Evolutionary conservation across 805 yeast species (phyloP), one percentile per base, ranked within the genome.

Genomic region (Myxozyma geophila): DNA sequence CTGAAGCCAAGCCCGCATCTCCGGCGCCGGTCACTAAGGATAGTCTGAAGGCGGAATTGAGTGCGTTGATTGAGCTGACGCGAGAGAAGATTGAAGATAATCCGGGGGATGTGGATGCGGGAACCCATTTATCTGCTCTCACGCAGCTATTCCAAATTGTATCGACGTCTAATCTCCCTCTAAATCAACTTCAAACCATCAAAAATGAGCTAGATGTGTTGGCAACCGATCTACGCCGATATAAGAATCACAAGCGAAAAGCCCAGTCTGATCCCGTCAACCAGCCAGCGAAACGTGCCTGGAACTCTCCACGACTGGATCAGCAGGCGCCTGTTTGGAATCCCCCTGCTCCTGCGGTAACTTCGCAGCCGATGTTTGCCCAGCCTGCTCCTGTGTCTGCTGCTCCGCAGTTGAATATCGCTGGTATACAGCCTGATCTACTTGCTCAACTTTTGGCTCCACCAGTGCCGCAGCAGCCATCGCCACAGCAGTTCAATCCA

Each of bases 41-140:
- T 4, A 28, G 49, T n/a, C 58, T 66, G 17, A 17, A 50, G 6
- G 28, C 65, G 6, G 69, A 65, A n/a, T 54, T 66, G 19, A 33
- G 65, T 19, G 21, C 9, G 17, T 48, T 64, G 13, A 50, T 64
- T 10, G 58, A 58, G 19, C 52, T 62, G 21, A 58, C 67, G 2
- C 46, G 43, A 15, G 63, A 54, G 23, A 52, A 60, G 35, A 33
- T 66, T 12, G 56, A 36, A 17, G 49, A 55, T 10, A 50, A 51
- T 49, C 68, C 59, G 19, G 15, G 36, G 3, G 58, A 67, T 9
- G 39, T 62, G 71, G 33, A 61, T 73, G 54, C 75, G 72, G 65
- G 70, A 75, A 60, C 72, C 70, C 48, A 57, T 49, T 44, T 59
- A 33, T 36, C 61, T 17, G 67, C 70, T 19, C 63, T 74, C 8